Evolutionary conservation across 306 rosid species (phyloP), one percentile per base, ranked within the genome.

Genomic region (Oxytropis ochrocephala): DNA sequence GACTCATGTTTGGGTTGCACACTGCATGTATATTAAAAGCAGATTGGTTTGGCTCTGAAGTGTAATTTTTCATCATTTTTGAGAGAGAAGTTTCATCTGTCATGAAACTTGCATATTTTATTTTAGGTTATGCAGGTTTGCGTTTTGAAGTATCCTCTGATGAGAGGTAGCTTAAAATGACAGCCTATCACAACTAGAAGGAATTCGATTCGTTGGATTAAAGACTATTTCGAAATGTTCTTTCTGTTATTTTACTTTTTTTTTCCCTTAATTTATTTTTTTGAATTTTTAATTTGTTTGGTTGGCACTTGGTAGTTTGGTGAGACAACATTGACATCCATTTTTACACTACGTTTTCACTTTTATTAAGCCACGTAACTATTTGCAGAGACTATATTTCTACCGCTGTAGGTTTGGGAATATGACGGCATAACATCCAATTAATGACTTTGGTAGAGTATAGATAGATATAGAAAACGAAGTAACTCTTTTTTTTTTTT

Each of bases 361-460:
- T 32, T 77, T 67, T 42, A 55, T 57, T 7, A 65, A 41, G 35
- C 59, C 42, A 38, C 16, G 58, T 47, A 55, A 46, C 33, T 36
- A 38, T 47, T 64, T 64, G 9, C 7, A 48, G 14, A 11, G 14
- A n/a, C n/a, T 32, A 57, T 4, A 72, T 71, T 72, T 30, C 52
- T 11, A 2, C 8, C 36, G 70, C 24, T 13, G 50, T 39, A 30
- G 59, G 65, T 79, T 51, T 51, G 19, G 21, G 79, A 73, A 39
- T 42, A 14, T 52, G 83, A 78, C 71, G 32, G 41, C 24, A 19
- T 30, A 73, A 50, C 82, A 50, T 57, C 78, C 64, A 64, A 16
- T 47, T 12, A 9, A 16, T 33, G 44, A 38, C 13, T 11, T 69
- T 17, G 12, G 35, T 12, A 17, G 7, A 32, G 5, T 12, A 12